A percentile compares a stretch with the other conserved stretches of the same genome.
phyloP scores from a whole-genome alignment of 2,329 filamentous ascomycete genomes.

The Stemphylium vesicarium region DNA sequence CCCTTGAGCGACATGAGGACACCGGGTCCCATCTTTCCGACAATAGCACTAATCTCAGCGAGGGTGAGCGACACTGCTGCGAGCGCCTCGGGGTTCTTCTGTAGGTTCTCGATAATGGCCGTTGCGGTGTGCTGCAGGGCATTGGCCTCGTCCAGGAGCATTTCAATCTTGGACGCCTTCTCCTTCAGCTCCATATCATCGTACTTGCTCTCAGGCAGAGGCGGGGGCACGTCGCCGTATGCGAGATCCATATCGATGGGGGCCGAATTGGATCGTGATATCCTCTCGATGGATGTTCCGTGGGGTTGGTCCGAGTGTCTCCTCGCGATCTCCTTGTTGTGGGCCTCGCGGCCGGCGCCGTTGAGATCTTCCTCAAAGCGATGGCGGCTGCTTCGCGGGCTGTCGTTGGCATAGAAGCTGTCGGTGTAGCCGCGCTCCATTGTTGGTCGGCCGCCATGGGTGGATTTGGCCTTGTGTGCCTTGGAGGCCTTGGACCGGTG shows the following conservation, averaged over 20 bases:
- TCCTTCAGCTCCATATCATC: constrained; percentile 66
- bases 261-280: constrained; percentile 47
- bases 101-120: constrained; percentile 79
- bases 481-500: constrained; percentile 37
- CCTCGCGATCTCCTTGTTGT: constrained; percentile 50
- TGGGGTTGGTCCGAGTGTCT: constrained; percentile 51
- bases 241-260: constrained; percentile 87
- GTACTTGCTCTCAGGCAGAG: constrained; percentile 60
- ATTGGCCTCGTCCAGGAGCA: constrained; percentile 82
- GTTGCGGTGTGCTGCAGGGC: constrained; percentile 86
- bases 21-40: constrained; percentile 82
- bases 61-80: constrained; percentile 92
- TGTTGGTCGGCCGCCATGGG: constrained; percentile 31
- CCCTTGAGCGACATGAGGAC: constrained; percentile 78
- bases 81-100: constrained; percentile 86
- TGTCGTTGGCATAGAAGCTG: constrained; percentile 53
- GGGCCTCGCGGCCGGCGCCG: constrained; percentile 36
- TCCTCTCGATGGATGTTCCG: constrained; percentile 17
- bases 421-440: constrained; percentile 55
- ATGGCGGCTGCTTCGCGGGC: constrained; percentile 28
- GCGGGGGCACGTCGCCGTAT: constrained; percentile 81
- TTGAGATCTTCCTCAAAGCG: constrained; percentile 44
- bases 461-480: constrained; percentile 29
- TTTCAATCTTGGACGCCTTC: constrained; percentile 77
- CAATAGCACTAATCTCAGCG: constrained; percentile 84